Conservation (phyloP, 2,329 filamentous ascomycete species). For the Hymenoscyphus scutula region DNA sequence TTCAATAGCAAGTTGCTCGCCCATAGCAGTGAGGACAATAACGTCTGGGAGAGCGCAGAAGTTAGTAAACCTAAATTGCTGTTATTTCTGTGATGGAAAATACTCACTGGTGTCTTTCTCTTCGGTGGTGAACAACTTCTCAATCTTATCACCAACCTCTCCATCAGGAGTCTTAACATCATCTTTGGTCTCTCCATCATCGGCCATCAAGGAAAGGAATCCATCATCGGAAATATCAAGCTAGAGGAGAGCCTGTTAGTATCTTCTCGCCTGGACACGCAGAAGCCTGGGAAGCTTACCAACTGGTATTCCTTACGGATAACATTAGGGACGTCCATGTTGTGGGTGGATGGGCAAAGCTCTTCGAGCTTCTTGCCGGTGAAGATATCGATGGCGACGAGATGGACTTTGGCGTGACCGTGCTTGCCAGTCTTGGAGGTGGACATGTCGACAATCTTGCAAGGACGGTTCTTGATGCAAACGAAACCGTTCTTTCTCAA, state of each 20-base stretch:
- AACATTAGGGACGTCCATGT: slow-evolving; percentile 98
- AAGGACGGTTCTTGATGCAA: slow-evolving; percentile 96
- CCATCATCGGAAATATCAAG: slow-evolving; percentile 91
- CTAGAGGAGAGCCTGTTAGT: slow-evolving; percentile 43
- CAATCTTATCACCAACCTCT: slow-evolving; percentile 85
- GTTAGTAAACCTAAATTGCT: not conserved
- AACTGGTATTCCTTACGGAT: slow-evolving; percentile 87
- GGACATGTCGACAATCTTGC: slow-evolving; percentile 99
- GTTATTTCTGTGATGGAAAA: not conserved
- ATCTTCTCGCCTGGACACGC: not conserved
- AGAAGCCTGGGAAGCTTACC: slow-evolving; percentile 55
- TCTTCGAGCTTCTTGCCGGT: slow-evolving; percentile 99
- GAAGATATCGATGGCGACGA: slow-evolving; percentile 98
- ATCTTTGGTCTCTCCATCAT: slow-evolving; percentile 84
- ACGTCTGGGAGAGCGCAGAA: slow-evolving; percentile 58
- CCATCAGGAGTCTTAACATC: slow-evolving; percentile 92
- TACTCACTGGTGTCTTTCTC: slow-evolving; percentile 88
- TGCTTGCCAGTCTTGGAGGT: slow-evolving; percentile 99
- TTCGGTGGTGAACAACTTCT: slow-evolving; percentile 73
- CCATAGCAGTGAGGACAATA: slow-evolving; percentile 92
- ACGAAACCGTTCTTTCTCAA: slow-evolving; percentile 99
- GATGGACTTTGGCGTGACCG: slow-evolving; percentile 99
- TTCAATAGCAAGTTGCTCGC: slow-evolving; percentile 88
- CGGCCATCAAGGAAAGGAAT: slow-evolving; percentile 91
- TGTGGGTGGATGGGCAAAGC: slow-evolving; percentile 94